Base-by-base conservation (phyloP, 306 rosid species). In the Crotalaria pallida region DNA sequence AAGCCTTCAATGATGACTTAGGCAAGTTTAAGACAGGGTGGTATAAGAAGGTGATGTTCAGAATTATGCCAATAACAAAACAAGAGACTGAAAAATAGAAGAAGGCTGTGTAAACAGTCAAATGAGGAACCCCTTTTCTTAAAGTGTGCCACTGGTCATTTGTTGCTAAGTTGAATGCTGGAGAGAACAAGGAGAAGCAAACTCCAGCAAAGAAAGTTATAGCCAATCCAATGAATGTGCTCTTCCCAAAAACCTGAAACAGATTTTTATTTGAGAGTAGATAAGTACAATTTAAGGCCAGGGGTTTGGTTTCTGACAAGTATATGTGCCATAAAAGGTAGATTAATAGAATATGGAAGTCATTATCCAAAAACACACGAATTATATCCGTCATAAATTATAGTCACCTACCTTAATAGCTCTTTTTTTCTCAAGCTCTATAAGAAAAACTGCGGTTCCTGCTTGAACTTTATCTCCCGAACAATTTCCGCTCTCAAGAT, bases 161-260 rank as follows among this genome's bases (percentile, higher is more conserved):
- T 67, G 99, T 87, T 58, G 99, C 97, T 53, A 94, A 59, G 62
- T 94, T 94, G 86, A 94, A 87, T 72, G 97, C 96, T 2, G 99
- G 99, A 21, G 96, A 87, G 80, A 94, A 94, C 61, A 94, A 47
- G 22, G 99, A 94, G 75, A 94, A 86, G 85, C 91, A 94, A 18
- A 71, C 7, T 34, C 99, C 97, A 7, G 97, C 95, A 45, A 89
- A 86, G 87, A 94, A 88, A 16, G 77, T 80, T 79, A 94, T 77
- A 10, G 73, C 74, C 67, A 94, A 79, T 65, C 99, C 99, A 13
- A 94, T 72, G 41, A 75, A 33, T n/a, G 81, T 79, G 83, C 73
- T 77, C 72, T 83, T 94, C 67, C 99, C 98, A 73, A 87, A 81
- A 62, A 94, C 96, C 98, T 92, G 79, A 65, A 77, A 17, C 19